phyloP scores from a whole-genome alignment of 2,329 filamentous ascomycete genomes.

The Lecanicillium sp. region DNA sequence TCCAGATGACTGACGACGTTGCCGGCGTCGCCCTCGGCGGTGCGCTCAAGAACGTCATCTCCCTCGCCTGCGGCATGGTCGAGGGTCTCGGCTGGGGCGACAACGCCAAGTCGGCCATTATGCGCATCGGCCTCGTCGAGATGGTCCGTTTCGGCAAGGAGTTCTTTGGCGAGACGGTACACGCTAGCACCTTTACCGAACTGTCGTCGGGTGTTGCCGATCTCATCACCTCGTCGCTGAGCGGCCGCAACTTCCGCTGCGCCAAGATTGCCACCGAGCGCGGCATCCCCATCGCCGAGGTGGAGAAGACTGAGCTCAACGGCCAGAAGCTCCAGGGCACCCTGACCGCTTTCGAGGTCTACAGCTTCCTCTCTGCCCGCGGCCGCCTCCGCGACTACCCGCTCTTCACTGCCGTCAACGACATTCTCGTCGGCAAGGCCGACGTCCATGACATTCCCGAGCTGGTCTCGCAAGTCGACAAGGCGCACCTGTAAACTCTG shows the following conservation, averaged over 20 bases:
- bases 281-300: slow-evolving; percentile 73
- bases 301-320: slow-evolving; percentile 85
- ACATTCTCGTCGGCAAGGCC: slow-evolving; percentile 68
- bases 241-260: slow-evolving; percentile 90
- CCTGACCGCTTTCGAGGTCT: slow-evolving; percentile 84
- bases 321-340: slow-evolving; percentile 97
- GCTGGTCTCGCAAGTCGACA: slow-evolving; percentile 43
- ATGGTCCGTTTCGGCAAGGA: slow-evolving; percentile 94
- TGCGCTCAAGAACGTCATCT: slow-evolving; percentile 94
- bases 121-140: slow-evolving; percentile 91
- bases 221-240: slow-evolving; percentile 87
- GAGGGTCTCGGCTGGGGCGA: slow-evolving; percentile 96
- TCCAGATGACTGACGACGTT: slow-evolving; percentile 90
- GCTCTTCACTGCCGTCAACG: slow-evolving; percentile 82
- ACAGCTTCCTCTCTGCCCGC: slow-evolving; percentile 75
- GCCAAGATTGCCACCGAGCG: slow-evolving; percentile 81
- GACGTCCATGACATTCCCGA: slow-evolving; percentile 75
- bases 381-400: slow-evolving; percentile 80
- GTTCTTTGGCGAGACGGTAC: slow-evolving; percentile 81
- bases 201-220: slow-evolving; percentile 94
- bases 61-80: slow-evolving; percentile 88
- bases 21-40: slow-evolving; percentile 92
- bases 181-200: slow-evolving; percentile 87
- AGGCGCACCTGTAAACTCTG: slow-evolving; percentile 10
- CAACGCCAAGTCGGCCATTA: slow-evolving; percentile 97